Evolutionary conservation across 345 rosid genomes (phyloP).

Genomic region (Dovyalis caffra): DNA sequence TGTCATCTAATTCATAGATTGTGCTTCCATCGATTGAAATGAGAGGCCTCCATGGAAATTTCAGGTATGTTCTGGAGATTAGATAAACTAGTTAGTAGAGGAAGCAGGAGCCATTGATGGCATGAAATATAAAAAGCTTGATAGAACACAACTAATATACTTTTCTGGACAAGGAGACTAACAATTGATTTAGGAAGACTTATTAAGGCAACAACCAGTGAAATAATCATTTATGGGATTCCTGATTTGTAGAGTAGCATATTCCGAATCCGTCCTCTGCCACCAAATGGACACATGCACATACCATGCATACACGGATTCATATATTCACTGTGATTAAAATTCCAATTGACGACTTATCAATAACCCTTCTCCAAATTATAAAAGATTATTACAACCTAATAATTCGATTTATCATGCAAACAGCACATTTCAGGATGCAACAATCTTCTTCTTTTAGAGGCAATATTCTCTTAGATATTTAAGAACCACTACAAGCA

Average conservation of each 20-base stretch:
- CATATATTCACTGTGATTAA: too few species aligned
- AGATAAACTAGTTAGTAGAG: neutral
- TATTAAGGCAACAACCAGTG: too few species aligned
- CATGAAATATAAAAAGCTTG: neutral
- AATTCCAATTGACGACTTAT: too few species aligned
- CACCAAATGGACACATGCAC: neutral
- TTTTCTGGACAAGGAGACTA: too few species aligned
- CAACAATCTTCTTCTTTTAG: neutral
- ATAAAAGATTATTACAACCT: neutral
- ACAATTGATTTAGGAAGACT: too few species aligned
- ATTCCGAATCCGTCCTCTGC: neutral
- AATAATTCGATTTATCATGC: neutral
- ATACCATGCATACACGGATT: neutral
- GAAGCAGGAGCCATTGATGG: neutral
- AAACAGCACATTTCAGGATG: neutral
- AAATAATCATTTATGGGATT: neutral
- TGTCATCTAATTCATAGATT: constrained; percentile 8
- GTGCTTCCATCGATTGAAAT: constrained; percentile 20
- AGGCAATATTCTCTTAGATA: neutral
- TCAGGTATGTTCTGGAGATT: constrained; percentile 72
- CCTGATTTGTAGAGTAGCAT: neutral
- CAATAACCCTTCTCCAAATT: too few species aligned
- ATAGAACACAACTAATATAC: too few species aligned
- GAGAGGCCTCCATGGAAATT: constrained; percentile 29
- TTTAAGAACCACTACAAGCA: neutral